Evolutionary conservation across 106 monocot genomes (phyloP), one percentile per base, ranked within the genome.

Genomic region (Dendrobium chrysotoxum): DNA sequence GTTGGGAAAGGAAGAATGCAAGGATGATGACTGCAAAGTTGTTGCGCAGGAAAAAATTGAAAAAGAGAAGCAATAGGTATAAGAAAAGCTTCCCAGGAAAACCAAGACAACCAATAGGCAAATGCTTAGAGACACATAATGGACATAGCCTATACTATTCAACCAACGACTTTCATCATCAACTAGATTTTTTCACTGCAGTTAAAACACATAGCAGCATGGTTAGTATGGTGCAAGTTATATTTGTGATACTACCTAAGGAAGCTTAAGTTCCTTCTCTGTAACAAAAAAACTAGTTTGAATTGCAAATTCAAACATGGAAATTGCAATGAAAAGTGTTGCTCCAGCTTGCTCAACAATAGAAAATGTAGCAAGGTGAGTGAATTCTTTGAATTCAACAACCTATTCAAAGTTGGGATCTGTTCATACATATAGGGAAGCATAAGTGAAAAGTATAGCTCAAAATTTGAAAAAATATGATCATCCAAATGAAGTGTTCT

Each of bases 231-330:
- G 35, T 35, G 35, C 35, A 35, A 35, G 35, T 35, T 35, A 35
- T 35, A 35, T 35, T 35, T 35, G 35, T 35, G 35, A 35, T 35
- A 35, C 35, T 35, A 35, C 35, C 35, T 35, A 35, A 35, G 35
- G 35, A 35, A 35, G 35, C 35, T 97, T 97, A 40, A 94, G 92
- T 83, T 97, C 96, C 76, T 97, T 97, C 66, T 97, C 96, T 47
- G 89, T 84, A 66, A 97, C 94, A 79, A 97, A 79, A n/a, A 90
- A 85, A 86, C 94, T 88, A 42, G 93, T 90, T 78, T 97, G 94
- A 77, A 97, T 94, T 28, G 92, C 96, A 83, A 97, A 97, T 80
- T 92, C 87, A 85, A 97, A 94, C 96, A 97, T 97, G 35, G 94
- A 92, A 58, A 97, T 85, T 30, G 96, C 90, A 76, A 77, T 35